Conservation (phyloP, 2,329 filamentous ascomycete species). For the Curvularia sp. region DNA sequence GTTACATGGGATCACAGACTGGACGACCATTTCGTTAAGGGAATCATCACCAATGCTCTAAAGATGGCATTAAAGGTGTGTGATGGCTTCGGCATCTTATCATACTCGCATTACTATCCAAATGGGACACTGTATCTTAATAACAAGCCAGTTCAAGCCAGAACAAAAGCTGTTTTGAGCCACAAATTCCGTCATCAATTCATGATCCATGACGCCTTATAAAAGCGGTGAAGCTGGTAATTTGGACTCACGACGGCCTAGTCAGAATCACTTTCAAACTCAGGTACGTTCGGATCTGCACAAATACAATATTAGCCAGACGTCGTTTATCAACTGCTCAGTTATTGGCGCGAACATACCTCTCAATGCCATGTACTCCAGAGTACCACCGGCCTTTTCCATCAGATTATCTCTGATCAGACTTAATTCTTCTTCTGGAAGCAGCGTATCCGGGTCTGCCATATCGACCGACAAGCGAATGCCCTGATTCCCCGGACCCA, state of each 20-base stretch:
- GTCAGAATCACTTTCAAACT: slow-evolving; percentile 57
- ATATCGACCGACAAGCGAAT: slow-evolving; percentile 55
- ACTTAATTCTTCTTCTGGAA: slow-evolving; percentile 52
- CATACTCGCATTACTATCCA: not conserved
- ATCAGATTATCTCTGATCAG: slow-evolving; percentile 49
- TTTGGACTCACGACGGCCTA: slow-evolving; percentile 24
- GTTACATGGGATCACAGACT: not conserved
- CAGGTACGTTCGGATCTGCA: slow-evolving; percentile 55
- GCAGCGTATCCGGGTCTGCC: slow-evolving; percentile 53
- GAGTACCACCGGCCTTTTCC: slow-evolving; percentile 52
- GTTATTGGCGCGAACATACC: slow-evolving; percentile 41
- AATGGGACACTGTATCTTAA: not conserved
- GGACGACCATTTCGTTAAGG: not conserved
- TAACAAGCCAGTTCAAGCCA: not conserved
- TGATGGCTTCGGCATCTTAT: not conserved
- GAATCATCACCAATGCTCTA: not conserved
- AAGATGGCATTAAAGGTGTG: not conserved
- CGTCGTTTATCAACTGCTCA: not conserved
- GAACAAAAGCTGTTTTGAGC: not conserved
- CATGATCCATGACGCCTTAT: not conserved
- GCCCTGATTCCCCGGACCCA: slow-evolving; percentile 53
- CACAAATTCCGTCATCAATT: not conserved
- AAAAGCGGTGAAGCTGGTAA: not conserved
- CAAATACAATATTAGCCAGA: slow-evolving; percentile 11
- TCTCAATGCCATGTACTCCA: slow-evolving; percentile 55